phyloP scores from a whole-genome alignment of 2,329 filamentous ascomycete genomes.

The Xylaria polymorpha region DNA sequence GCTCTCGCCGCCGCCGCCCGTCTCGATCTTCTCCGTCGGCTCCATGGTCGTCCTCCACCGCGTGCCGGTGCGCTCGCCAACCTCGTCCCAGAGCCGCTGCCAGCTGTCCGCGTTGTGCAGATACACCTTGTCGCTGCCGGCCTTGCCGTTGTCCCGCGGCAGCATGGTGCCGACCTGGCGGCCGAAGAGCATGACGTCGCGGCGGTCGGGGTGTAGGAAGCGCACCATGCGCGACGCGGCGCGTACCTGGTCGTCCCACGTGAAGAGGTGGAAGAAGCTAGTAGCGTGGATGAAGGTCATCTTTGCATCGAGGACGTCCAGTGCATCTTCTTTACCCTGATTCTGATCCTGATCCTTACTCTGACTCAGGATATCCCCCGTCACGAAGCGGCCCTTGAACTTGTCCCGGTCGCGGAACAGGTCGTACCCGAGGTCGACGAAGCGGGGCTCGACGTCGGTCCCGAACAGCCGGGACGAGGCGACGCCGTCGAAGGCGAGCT shows the following conservation, averaged over 20 bases:
- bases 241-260: conserved; percentile 59
- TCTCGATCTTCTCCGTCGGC: conserved; percentile 41
- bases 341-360: no score
- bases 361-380: conserved; percentile 59
- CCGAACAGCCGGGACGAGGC: conserved; percentile 61
- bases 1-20: conserved; percentile 37
- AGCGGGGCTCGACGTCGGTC: conserved; percentile 60
- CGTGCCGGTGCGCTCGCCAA: conserved; percentile 61
- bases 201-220: conserved; percentile 59
- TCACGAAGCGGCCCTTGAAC: conserved; percentile 61
- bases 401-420: conserved; percentile 69
- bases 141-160: conserved; percentile 45
- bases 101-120: conserved; percentile 63
- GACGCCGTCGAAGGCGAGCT: conserved; percentile 63
- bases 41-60: conserved; percentile 61
- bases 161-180: conserved; percentile 60
- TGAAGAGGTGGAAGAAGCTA: conserved; percentile 64
- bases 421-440: conserved; percentile 70
- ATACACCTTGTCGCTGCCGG: conserved; percentile 51
- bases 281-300: conserved; percentile 62
- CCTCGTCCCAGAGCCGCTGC: conserved; percentile 65
- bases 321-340: conserved; percentile 39
- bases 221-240: conserved; percentile 58
- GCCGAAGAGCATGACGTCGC: conserved; percentile 62
- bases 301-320: conserved; percentile 53